A percentile compares a stretch with the other conserved stretches of the same genome.
These are phyloP conservation scores for Leishmania gerbilli DNA, from an alignment of 208 protist genomes.

Conservation along the genomic window DNA sequence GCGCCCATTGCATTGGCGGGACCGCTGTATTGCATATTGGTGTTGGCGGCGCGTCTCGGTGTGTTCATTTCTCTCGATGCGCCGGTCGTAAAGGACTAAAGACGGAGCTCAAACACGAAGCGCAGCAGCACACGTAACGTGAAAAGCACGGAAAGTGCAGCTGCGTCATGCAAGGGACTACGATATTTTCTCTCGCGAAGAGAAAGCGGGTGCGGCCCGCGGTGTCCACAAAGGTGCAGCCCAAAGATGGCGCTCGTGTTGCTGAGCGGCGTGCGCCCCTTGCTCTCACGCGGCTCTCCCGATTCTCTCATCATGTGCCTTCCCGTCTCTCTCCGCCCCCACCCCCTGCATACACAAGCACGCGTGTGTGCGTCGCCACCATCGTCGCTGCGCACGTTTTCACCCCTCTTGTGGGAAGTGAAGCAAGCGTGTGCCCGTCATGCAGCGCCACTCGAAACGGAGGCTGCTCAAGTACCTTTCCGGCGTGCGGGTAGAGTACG, in stretches of 20 bases:
- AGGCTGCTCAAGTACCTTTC: slow-evolving; percentile 62
- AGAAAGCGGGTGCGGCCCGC: background rate
- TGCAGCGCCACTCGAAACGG: slow-evolving; percentile 15
- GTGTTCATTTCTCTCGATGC: background rate
- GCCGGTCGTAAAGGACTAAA: background rate
- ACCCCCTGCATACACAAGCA: background rate
- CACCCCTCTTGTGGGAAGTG: background rate
- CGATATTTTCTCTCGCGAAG: background rate
- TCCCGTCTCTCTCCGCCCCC: background rate
- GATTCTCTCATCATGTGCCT: background rate
- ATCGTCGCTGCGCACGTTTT: background rate
- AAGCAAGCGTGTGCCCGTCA: background rate
- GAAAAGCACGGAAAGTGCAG: background rate
- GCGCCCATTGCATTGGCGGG: background rate
- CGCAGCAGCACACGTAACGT: background rate
- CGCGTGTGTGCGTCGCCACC: background rate
- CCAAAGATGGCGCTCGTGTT: background rate
- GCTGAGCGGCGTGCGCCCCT: background rate
- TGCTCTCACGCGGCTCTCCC: background rate
- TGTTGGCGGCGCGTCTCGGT: background rate
- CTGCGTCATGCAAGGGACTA: background rate
- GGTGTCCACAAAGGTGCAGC: background rate
- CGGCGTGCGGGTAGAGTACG: slow-evolving; percentile 44
- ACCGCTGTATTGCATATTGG: background rate
- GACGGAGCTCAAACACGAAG: background rate